These are phyloP conservation scores for Periconia macrospinosa DNA, from an alignment of 2,329 filamentous ascomycete species.

Conservation along the genomic window DNA sequence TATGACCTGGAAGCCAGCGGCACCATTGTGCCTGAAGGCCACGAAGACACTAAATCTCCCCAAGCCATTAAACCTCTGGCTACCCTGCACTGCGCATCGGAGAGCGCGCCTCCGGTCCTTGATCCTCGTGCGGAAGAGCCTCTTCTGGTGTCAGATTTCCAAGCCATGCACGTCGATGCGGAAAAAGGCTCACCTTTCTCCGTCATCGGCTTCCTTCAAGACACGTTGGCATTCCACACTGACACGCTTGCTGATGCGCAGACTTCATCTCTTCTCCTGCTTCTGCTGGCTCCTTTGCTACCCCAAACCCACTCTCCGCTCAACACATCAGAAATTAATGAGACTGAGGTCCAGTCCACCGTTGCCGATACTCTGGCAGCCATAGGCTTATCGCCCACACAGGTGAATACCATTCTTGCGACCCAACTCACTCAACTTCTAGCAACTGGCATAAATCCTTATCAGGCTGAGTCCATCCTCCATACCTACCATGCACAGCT, in stretches of 20 bases:
- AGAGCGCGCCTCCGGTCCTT: constrained; percentile 27
- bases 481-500: constrained; percentile 61
- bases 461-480: constrained; percentile 59
- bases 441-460: constrained; percentile 49
- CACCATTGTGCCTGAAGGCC: constrained; percentile 43
- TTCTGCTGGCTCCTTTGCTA: constrained; percentile 51
- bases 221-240: constrained; percentile 47
- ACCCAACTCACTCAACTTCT: constrained; percentile 45
- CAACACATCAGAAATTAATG: constrained; percentile 27
- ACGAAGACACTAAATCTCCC: constrained; percentile 29
- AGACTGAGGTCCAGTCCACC: constrained; percentile 34
- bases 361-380: constrained; percentile 45
- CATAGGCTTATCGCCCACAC: constrained; percentile 41
- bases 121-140: constrained; percentile 29
- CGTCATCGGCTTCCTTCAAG: constrained; percentile 47
- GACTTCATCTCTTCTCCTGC: constrained; percentile 50
- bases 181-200: constrained; percentile 41
- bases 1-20: constrained; percentile 46
- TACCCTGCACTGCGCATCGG: constrained; percentile 19
- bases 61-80: constrained; percentile 19
- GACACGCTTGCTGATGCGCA: constrained; percentile 48
- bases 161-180: constrained; percentile 36
- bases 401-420: constrained; percentile 46
- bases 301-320: constrained; percentile 44
- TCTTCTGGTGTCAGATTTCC: constrained; percentile 40